Base-by-base conservation (phyloP, 495 filamentous ascomycete genomes). In the Neurospora sp. region DNA sequence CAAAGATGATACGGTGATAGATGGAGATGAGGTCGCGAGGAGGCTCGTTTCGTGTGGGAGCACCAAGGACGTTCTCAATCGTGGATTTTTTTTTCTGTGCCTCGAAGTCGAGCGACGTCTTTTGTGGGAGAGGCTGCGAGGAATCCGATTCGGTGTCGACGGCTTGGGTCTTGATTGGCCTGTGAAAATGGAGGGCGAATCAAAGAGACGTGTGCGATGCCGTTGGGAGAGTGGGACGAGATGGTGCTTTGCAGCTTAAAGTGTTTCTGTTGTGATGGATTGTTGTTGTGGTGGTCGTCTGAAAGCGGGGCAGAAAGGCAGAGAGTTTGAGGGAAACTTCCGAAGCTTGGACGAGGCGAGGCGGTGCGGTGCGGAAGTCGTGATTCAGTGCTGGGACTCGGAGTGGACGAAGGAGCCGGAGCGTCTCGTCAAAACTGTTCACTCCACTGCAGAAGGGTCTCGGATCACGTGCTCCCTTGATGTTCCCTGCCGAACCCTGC, bases 281-380 rank as follows among this genome's bases (percentile, higher is more conserved):
- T 66, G 54, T 66, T 66, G 54, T 35, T 14, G 54, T 62, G 27
- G 14, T 66, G 54, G 54, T 66, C 54, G 54, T 66, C 27, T 66
- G 54, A 66, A 66, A 66, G 54, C 54, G 54, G 54, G 54, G 54
- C 54, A 66, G 54, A 66, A 66, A 66, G 54, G 54, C 54, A 66
- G 54, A 66, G 54, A 66, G 54, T 66, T 66, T 66, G 54, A 66
- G 54, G 54, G 54, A 66, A 66, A 66, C 54, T 66, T 66, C 54
- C 54, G 27, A 66, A 62, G 54, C 54, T 66, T 66, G 54, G 54
- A 35, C 54, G 54, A 66, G 54, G 54, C 54, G 54, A 66, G 54
- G 54, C 54, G 54, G 54, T 66, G 54, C 54, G 54, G 54, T 66
- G 54, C 54, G 54, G 54, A 66, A 66, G 54, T 66, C 54, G 54